Evolutionary conservation across 2,329 filamentous ascomycete genomes (phyloP), one percentile per base, ranked within the genome.

Genomic region (Lasiodiplodia gonubiensis): DNA sequence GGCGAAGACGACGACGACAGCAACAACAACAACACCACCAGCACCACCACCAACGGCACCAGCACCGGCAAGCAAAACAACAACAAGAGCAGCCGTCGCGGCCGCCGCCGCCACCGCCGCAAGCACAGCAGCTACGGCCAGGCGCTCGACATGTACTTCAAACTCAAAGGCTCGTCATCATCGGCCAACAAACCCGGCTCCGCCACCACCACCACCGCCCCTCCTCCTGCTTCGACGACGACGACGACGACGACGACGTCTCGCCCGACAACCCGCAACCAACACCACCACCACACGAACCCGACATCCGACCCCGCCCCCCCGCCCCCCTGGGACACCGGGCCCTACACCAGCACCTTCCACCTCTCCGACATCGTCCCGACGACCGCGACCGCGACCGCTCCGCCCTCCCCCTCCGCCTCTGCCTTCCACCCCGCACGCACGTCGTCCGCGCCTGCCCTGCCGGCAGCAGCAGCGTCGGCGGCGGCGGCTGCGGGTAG

Each of bases 331-430:
- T 60, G 55, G 55, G 55, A 60, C 55, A 18, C 16, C 25, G 39
- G 25, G 6, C 55, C 55, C 55, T 60, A 60, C 39, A 60, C 55
- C 37, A 60, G 25, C 39, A 60, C 55, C 23, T 60, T 60, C 55
- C 55, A 60, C 55, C 55, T 60, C 39, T 48, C 37, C 23, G 55
- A 60, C 55, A 25, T 60, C 37, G 37, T 42, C 16, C 21, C 54
- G 0, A 4, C 54, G 3, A 18, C 33, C 55, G 2, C 39, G 2
- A 16, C 54, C 7, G 6, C 35, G 2, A 21, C 55, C 30, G 30
- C 30, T 8, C 30, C 30, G 30, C 30, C 30, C 30, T 33, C 30
- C 8, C 30, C 30, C 30, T 33, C 30, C n/a, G n/a, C n/a, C 30
- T 33, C 30, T 2, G 30, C 30, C 8, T 33, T 33, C 30, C 30